phyloP scores from a whole-genome alignment of 2,329 filamentous ascomycete genomes.

The Penicillium paneum region DNA sequence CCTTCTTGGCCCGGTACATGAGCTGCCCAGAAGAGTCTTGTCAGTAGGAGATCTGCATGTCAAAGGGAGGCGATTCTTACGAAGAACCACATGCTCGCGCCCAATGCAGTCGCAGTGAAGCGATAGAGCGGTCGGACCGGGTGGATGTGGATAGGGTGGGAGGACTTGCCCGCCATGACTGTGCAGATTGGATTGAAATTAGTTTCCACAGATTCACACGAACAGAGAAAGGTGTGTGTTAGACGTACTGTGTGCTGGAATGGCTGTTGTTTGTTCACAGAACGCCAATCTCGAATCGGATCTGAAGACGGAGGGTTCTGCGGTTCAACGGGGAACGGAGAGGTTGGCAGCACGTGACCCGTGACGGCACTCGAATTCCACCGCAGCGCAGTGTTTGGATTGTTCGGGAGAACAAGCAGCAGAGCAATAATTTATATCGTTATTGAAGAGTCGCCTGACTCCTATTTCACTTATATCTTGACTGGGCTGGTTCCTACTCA shows the following conservation, averaged over 20 bases:
- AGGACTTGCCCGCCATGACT: slow-evolving; percentile 40
- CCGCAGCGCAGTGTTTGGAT: background rate
- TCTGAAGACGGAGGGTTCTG: slow-evolving; percentile 8
- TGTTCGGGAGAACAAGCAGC: background rate
- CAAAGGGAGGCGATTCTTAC: slow-evolving; percentile 49
- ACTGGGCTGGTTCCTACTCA: slow-evolving; percentile 6
- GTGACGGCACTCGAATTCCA: slow-evolving; percentile 8
- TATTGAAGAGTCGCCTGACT: background rate
- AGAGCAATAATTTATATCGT: background rate
- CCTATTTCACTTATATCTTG: background rate
- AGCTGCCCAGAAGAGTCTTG: slow-evolving; percentile 55
- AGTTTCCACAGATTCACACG: background rate
- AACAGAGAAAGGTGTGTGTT: background rate
- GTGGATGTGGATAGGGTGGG: slow-evolving; percentile 52
- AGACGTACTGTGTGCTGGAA: slow-evolving; percentile 15
- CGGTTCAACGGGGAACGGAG: slow-evolving; percentile 6
- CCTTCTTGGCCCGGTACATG: slow-evolving; percentile 95
- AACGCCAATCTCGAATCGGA: slow-evolving; percentile 8
- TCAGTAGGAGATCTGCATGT: slow-evolving; percentile 15
- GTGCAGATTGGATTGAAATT: background rate
- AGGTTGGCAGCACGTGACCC: slow-evolving; percentile 6
- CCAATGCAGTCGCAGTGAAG: slow-evolving; percentile 79
- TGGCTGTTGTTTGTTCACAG: slow-evolving; percentile 9
- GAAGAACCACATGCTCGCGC: slow-evolving; percentile 99
- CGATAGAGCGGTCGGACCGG: slow-evolving; percentile 70